Evolutionary conservation across 2,329 filamentous ascomycete genomes (phyloP), one percentile per base, ranked within the genome.

Genomic region (Paraconiothyrium sp.): DNA sequence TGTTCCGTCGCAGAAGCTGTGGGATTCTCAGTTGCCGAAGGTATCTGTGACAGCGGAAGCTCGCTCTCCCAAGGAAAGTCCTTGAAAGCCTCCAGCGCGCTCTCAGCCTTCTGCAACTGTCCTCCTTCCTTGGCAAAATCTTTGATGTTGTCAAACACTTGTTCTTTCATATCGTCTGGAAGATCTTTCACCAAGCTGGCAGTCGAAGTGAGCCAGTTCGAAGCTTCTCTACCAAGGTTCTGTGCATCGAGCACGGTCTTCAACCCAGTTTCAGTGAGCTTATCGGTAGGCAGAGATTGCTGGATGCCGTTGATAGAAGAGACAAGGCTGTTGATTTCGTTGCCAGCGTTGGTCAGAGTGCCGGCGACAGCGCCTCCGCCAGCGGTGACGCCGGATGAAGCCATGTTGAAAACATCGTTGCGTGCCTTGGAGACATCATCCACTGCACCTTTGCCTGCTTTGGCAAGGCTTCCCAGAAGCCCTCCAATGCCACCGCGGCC

Each of bases 251-350:
- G 54, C 14, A 62, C 54, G 1, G 58, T 48, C 2, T 56, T 37
- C 5, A 65, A 24, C 1, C 59, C 63, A 16, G 37, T 35, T 16
- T 62, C 24, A 2, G 58, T 57, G 4, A 66, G 56, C 34, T 58
- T 35, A 11, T 55, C 57, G 1, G 56, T 41, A 10, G 57, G 51
- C 7, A 69, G 60, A 5, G 59, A 24, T n/a, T 66, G 34, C 30
- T 67, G 63, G 3, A 69, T 62, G 24, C 67, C 67, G 54, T 69
- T 69, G n/a, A 69, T 24, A 0, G 58, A 52, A 24, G 63, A 60
- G 20, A 67, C 58, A 4, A 66, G 11, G 27, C 47, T 56, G 22
- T 50, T 51, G 10, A 56, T 47, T 37, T 51, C 51, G 13, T 47
- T 44, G 11, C 60, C 56, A 6, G 65, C 60, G 60, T 6, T 62